Conservation (phyloP, 352 stramenopile genomes). For the Salisapilia sapeloensis region DNA sequence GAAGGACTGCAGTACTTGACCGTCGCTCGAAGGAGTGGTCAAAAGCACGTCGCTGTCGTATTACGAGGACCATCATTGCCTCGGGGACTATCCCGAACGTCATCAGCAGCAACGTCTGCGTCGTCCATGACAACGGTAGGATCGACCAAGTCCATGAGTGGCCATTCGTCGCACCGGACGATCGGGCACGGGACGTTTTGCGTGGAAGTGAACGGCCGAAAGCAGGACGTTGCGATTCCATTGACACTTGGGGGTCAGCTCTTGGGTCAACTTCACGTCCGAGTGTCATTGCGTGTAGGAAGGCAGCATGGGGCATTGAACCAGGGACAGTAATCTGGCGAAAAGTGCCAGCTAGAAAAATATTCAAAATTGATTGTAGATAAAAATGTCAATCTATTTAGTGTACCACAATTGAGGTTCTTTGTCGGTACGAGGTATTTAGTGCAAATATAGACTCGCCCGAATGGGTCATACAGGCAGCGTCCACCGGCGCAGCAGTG, state of each 20-base stretch:
- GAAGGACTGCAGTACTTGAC: constrained; percentile 45
- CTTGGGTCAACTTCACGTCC: constrained; percentile 33
- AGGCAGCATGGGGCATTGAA: too few species aligned
- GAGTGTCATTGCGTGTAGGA: constrained; percentile 34
- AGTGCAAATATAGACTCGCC: too few species aligned
- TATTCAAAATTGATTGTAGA: too few species aligned
- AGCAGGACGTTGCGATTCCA: constrained; percentile 30
- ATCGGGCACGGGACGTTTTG: constrained; percentile 56
- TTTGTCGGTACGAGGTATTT: too few species aligned
- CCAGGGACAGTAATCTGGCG: too few species aligned
- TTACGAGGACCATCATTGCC: constrained; percentile 15
- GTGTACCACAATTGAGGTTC: too few species aligned
- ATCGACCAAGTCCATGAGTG: constrained; percentile 18
- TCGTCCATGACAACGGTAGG: constrained; percentile 13
- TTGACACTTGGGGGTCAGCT: constrained; percentile 46
- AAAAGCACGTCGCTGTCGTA: constrained; percentile 49
- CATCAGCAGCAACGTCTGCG: constrained; percentile 10
- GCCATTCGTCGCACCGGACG: too few species aligned
- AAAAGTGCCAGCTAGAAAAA: too few species aligned
- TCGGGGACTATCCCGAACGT: constrained; percentile 2
- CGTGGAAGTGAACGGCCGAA: constrained; percentile 23
- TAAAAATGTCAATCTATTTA: too few species aligned
- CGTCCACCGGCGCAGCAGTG: constrained; percentile 26
- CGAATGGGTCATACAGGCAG: constrained; percentile 63
- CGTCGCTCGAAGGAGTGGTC: constrained; percentile 16